Conservation (phyloP, 78 protist species). For the Isochrysis galbana region DNA sequence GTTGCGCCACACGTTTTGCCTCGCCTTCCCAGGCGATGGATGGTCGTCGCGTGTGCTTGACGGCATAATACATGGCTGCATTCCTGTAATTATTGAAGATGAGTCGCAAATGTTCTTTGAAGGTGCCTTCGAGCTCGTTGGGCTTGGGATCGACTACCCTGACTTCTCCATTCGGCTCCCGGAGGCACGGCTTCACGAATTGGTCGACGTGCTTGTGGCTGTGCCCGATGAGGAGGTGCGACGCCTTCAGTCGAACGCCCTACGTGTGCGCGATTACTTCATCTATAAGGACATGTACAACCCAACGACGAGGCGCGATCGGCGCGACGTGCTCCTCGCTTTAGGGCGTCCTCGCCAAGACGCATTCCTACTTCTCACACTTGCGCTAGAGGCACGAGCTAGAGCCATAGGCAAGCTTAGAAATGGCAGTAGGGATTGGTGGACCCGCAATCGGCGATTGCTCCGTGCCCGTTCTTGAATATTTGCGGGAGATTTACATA, state of each 20-base stretch:
- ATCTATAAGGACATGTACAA: conserved; percentile 1
- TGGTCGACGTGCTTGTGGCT: background rate
- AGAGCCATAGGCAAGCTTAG: background rate
- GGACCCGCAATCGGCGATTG: too few species aligned
- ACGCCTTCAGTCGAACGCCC: too few species aligned
- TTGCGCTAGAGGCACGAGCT: background rate
- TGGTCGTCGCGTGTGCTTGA: conserved; percentile 22
- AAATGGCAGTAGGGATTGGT: too few species aligned
- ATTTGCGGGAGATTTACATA: too few species aligned
- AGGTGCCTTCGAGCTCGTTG: background rate
- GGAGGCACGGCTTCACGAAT: background rate
- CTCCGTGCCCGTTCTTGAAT: too few species aligned
- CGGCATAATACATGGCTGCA: conserved; percentile 26
- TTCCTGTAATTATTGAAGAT: conserved; percentile 13
- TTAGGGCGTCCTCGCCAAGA: background rate
- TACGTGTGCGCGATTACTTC: background rate
- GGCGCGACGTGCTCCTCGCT: background rate
- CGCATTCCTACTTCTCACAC: background rate
- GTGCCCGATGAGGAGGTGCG: too few species aligned
- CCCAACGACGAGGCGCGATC: background rate
- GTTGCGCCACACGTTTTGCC: background rate
- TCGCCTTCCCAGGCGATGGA: conserved; percentile 7
- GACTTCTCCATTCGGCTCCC: background rate
- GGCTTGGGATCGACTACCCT: background rate
- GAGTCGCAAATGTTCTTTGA: background rate